phyloP scores from a whole-genome alignment of 148 eudicot species.

The Rhododendron kiyosumense region DNA sequence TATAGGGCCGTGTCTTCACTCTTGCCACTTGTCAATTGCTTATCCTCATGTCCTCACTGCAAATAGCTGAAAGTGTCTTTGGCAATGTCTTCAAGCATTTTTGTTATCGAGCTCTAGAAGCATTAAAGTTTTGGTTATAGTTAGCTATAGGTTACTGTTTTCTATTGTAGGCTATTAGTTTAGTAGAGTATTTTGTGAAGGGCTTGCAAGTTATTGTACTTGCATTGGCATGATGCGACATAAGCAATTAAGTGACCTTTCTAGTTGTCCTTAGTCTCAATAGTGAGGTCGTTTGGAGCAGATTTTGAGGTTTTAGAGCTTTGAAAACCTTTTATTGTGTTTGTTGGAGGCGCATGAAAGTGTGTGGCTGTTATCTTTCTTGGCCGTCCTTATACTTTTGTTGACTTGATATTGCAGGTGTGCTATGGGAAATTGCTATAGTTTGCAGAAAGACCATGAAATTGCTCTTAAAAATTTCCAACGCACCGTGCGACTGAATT shows the following conservation, averaged over 20 bases:
- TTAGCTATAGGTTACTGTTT: neutral
- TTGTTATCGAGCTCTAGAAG: neutral
- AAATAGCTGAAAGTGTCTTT: neutral
- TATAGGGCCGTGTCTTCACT: neutral
- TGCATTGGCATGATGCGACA: neutral
- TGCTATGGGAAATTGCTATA: conserved; percentile 98
- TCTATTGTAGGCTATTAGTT: neutral
- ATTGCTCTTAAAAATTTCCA: conserved; percentile 89
- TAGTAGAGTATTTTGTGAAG: neutral
- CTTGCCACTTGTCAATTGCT: neutral
- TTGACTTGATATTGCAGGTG: conserved; percentile 52
- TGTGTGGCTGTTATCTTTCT: neutral
- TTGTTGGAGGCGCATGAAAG: neutral
- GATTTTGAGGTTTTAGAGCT: conserved; percentile 3
- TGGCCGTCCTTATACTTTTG: conserved; percentile 2
- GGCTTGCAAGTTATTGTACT: neutral
- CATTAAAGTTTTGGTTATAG: neutral
- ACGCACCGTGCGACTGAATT: conserved; percentile 76
- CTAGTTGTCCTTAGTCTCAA: neutral
- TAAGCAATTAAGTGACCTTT: neutral
- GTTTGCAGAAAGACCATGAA: conserved; percentile 98
- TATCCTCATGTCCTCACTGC: neutral
- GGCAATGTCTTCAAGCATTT: neutral
- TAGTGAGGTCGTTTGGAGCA: neutral
- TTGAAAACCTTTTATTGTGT: neutral